phyloP scores from a whole-genome alignment of 352 stramenopile species.

The Albugo candida region DNA sequence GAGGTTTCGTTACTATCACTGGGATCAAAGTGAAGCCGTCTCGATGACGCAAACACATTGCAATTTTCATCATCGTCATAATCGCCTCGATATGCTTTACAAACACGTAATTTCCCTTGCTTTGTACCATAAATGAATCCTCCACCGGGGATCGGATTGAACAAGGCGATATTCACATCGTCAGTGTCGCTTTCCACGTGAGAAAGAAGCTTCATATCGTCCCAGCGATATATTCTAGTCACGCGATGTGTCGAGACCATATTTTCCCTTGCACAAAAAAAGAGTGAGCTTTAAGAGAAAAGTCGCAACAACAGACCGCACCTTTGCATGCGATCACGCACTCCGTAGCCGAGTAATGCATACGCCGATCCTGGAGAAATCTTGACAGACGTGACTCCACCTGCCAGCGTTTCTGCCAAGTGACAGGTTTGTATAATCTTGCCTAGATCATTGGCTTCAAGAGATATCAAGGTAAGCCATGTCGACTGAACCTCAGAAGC shows the following conservation, averaged over 20 bases:
- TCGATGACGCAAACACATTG: constrained; percentile 43
- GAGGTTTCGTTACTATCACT: too few species aligned
- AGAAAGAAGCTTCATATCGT: constrained; percentile 75
- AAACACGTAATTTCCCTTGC: constrained; percentile 86
- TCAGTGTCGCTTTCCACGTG: constrained; percentile 81
- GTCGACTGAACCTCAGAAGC: constrained; percentile 71
- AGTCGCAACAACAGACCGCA: constrained; percentile 10
- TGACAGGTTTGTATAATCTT: constrained; percentile 66
- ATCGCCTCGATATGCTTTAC: constrained; percentile 46
- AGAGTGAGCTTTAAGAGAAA: constrained; percentile 2
- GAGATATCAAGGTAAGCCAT: constrained; percentile 65
- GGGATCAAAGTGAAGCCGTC: constrained; percentile 39
- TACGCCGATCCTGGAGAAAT: constrained; percentile 73
- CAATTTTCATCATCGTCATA: constrained; percentile 66
- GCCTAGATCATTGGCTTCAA: constrained; percentile 58
- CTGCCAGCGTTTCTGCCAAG: constrained; percentile 53
- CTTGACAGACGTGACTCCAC: constrained; percentile 80
- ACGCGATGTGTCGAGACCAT: constrained; percentile 72
- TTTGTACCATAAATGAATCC: constrained; percentile 98
- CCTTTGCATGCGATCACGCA: constrained; percentile 69
- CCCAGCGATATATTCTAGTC: constrained; percentile 75
- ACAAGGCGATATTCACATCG: constrained; percentile 97
- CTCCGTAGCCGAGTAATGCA: constrained; percentile 68
- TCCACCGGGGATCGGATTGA: constrained; percentile 90
- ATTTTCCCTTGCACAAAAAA: constrained; percentile 25